phyloP scores from a whole-genome alignment of 371 early-diverging fungal species.

The Enterospora canceri region DNA sequence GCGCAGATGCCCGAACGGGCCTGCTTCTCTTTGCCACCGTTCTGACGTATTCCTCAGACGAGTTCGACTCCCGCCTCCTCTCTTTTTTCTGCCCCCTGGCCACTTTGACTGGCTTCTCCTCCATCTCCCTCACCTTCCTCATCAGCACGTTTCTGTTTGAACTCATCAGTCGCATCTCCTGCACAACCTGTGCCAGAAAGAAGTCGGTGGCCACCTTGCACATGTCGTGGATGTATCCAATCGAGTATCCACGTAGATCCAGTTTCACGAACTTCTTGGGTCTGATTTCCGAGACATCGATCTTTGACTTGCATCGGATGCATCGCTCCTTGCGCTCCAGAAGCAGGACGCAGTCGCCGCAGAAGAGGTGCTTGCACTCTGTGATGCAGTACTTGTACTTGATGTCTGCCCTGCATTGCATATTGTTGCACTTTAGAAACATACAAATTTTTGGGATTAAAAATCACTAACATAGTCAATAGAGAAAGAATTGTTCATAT shows the following conservation, averaged over 20 bases:
- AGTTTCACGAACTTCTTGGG: neutral
- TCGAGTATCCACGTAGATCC: neutral
- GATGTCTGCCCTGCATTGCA: constrained; percentile 8
- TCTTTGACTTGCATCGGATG: neutral
- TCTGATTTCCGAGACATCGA: neutral
- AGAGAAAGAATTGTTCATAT: constrained; percentile 84
- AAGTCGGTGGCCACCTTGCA: neutral
- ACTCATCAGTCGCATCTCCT: neutral
- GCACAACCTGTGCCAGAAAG: neutral
- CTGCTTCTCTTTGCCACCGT: no score
- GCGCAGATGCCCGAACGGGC: no score
- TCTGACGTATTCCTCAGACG: no score
- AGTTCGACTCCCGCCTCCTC: no score
- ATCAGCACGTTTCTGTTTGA: no score
- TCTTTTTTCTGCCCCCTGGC: no score
- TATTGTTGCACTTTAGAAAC: constrained; percentile 23
- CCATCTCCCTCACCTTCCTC: no score
- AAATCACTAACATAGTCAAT: constrained; percentile 61
- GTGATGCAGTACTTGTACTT: constrained; percentile 4
- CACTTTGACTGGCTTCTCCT: no score
- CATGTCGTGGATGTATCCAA: neutral
- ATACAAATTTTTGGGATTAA: neutral
- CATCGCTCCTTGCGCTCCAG: neutral
- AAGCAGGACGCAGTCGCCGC: neutral
- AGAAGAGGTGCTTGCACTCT: constrained; percentile 16